These are phyloP conservation scores for Dillenia turbinata DNA, from an alignment of 164 flowering plant species.

Conservation along the genomic window DNA sequence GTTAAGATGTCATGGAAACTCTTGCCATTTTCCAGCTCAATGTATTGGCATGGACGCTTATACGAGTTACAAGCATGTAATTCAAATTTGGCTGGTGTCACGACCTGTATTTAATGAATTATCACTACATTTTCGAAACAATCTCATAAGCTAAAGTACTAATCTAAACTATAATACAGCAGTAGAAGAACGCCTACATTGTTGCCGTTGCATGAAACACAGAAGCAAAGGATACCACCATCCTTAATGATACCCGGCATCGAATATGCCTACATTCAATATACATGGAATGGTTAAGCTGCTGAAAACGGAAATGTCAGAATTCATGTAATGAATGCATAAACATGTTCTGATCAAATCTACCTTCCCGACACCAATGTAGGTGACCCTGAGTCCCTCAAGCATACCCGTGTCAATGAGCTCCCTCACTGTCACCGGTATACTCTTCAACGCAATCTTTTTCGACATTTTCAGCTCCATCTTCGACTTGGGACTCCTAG, in stretches of 20 bases:
- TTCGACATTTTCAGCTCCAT: conserved; percentile 29
- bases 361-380: conserved; percentile 42
- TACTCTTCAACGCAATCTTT: conserved; percentile 27
- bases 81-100: conserved; percentile 48
- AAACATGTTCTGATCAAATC: not conserved
- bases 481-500: conserved; percentile 11
- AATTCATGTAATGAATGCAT: not conserved
- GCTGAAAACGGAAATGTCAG: not conserved
- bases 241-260: conserved; percentile 26
- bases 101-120: conserved; percentile 26
- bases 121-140: no score
- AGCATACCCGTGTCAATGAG: conserved; percentile 65
- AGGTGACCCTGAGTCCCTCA: conserved; percentile 56
- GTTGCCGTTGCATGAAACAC: conserved; percentile 30
- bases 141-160: no score
- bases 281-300: not conserved
- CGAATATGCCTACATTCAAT: conserved; percentile 5
- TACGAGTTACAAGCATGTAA: conserved; percentile 56
- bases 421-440: conserved; percentile 45
- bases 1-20: conserved; percentile 46
- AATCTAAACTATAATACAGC: not conserved
- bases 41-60: conserved; percentile 52
- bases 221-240: conserved; percentile 36
- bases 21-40: conserved; percentile 51
- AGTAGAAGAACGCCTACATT: conserved; percentile 19